phyloP scores from a whole-genome alignment of 148 eudicot genomes.

The Camellia granthamiana region DNA sequence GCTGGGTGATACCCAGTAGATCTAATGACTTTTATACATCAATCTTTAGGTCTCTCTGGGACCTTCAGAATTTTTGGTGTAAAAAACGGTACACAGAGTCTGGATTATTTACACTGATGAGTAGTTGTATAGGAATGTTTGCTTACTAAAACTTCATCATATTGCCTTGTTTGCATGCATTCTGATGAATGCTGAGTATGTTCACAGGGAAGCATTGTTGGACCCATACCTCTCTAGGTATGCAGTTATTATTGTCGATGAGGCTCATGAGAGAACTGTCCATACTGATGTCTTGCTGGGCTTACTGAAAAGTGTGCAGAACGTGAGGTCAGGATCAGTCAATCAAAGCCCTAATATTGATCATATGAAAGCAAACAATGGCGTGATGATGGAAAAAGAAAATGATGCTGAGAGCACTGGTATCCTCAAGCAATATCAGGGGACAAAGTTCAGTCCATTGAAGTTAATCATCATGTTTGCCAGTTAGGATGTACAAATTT shows the following conservation, averaged over 20 bases:
- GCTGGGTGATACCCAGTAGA: too few species aligned
- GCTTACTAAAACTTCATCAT: neutral
- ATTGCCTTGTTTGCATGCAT: neutral
- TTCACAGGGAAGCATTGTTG: conserved; percentile 89
- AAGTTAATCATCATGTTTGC: conserved; percentile 95
- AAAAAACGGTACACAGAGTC: neutral
- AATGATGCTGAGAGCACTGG: conserved; percentile 25
- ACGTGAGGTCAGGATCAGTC: conserved; percentile 50
- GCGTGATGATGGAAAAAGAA: conserved; percentile 30
- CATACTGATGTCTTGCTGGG: conserved; percentile 98
- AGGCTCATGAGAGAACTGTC: conserved; percentile 99
- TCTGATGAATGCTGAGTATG: conserved; percentile 27
- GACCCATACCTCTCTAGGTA: conserved; percentile 84
- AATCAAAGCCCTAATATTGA: conserved; percentile 25
- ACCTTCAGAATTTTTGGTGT: neutral
- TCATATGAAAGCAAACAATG: conserved; percentile 28
- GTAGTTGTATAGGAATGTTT: neutral
- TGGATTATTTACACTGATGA: neutral
- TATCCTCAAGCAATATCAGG: conserved; percentile 36
- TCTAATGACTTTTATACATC: too few species aligned
- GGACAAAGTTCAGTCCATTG: conserved; percentile 55
- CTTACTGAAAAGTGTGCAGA: conserved; percentile 75
- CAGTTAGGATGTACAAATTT: conserved; percentile 83
- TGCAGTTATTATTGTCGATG: conserved; percentile 81
- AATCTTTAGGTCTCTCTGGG: too few species aligned